Base-by-base conservation (phyloP, 148 eudicot genomes). In the Suaeda aralocaspica region DNA sequence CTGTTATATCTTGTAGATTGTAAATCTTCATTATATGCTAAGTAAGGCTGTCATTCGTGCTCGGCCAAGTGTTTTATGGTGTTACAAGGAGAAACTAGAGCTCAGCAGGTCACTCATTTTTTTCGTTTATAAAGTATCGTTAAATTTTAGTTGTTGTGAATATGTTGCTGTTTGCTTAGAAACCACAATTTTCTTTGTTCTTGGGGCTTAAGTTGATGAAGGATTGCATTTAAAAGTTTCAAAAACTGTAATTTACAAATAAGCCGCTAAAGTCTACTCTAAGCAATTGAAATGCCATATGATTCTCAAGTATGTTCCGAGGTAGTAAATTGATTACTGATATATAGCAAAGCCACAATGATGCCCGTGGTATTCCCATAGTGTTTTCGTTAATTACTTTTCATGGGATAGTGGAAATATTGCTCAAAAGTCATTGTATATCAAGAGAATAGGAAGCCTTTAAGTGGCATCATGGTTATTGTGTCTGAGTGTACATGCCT, bases 41-140 rank as follows among this genome's bases (percentile, higher is more conserved):
- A 77, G 84, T 36, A 84, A 86, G 59, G 78, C 96, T 6, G 80
- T 85, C 68, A 80, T 80, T 19, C 88, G 90, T 78, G 80, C 92
- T 26, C 75, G 83, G 63, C 98, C 96, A 44, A 72, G 67, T 72
- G 96, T 83, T 76, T 80, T 92, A n/a, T 92, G 98, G 98, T 92
- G 98, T 69, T 92, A 92, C 82, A 92, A 65, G 79, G 89, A 92
- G 42, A 86, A 88, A 70, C 94, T 92, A 62, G 96, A 88, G 63
- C 82, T 89, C 22, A 88, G 92, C 93, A 89, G 97, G 96, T 92
- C 76, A 48, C 28, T 12, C 26, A 12, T 56, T 5, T 21, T 56
- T 0, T 21, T 22, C 18, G 42, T 44, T 44, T 16, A 41, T 45
- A 9, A 3, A 6, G 4, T 11, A 18, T 53, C 24, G 58, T 53